Evolutionary conservation across 192 early-diverging fungal species (phyloP), one percentile per base, ranked within the genome.

Genomic region (Chytriomyces hyalinus): DNA sequence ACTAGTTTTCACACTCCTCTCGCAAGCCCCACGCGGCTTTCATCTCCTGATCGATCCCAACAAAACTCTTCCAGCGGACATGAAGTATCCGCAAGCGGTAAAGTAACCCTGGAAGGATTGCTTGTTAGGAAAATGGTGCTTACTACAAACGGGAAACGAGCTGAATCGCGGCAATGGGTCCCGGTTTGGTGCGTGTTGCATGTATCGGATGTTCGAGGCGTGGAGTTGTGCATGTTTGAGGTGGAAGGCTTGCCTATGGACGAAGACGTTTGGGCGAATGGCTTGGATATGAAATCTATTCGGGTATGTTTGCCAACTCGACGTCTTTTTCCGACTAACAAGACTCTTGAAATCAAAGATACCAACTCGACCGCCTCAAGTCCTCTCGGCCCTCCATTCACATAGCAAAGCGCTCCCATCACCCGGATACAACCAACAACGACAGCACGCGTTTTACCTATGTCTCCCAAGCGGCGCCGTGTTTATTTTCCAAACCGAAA

Each of bases 401-500:
- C 89, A 95, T 78, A 89, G 94, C 46, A 94, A 92, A 73, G 85
- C 90, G 49, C 86, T 97, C 17, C 94, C 94, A 48, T 87, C 94
- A 13, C 94, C 94, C 0, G 95, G 95, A 17, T 95, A 97, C 78
- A 93, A 90, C 53, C 84, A 89, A 4, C 81, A 84, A 24, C 88
- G 95, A 43, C 91, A 89, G 53, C 85, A 93, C 76, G 94, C 94
- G 26, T 97, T 98, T 87, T 94, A 93, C 17, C 78, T 98, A 49
- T 92, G 93, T 72, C 84, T 95, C 50, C 84, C 88, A 0, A 91
- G 93, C 72, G 93, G 93, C 8, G 91, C 91, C n/a, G 92, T 93
- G 7, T 94, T 95, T 67, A 83, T 98, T n/a, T 97, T 97, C 86
- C 95, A 99, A 81, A 87, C 92, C 0, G 81, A 83, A 8, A 90